phyloP scores from a whole-genome alignment of 129 eudicot species.

The Dittrichia graveolens region DNA sequence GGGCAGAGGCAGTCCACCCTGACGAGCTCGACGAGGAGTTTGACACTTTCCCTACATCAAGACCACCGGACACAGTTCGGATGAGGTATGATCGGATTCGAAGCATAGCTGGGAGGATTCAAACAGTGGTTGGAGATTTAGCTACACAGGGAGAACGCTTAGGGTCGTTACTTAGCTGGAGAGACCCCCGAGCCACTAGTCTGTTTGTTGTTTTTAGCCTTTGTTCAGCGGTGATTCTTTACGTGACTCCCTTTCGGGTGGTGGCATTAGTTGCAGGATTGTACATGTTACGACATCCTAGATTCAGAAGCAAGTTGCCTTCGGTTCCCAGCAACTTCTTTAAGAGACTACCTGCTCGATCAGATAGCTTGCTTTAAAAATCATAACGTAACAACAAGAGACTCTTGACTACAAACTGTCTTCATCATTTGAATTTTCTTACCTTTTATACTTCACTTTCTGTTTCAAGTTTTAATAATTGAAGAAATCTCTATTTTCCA shows the following conservation, averaged over 20 bases:
- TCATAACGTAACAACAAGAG: background rate
- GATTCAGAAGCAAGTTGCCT: constrained; percentile 73
- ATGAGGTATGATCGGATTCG: constrained; percentile 81
- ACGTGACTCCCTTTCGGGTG: constrained; percentile 61
- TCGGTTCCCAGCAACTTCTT: constrained; percentile 73
- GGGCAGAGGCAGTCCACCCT: constrained; percentile 71
- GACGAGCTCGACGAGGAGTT: constrained; percentile 85
- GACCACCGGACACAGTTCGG: constrained; percentile 49
- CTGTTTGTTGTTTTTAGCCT: constrained; percentile 61
- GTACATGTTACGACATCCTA: constrained; percentile 67
- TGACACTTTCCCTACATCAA: constrained; percentile 73
- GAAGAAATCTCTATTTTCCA: background rate
- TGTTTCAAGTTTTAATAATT: constrained; percentile 20
- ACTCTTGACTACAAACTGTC: background rate
- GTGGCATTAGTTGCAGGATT: constrained; percentile 56
- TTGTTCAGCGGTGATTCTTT: constrained; percentile 59
- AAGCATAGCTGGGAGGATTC: constrained; percentile 72
- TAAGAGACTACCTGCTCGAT: constrained; percentile 69
- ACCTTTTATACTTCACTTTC: background rate
- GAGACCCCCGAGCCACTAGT: constrained; percentile 83
- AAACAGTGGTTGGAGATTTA: constrained; percentile 77
- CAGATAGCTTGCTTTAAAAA: constrained; percentile 68
- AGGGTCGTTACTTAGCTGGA: constrained; percentile 65
- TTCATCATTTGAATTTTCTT: background rate
- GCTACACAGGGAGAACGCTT: constrained; percentile 85